Evolutionary conservation across 768 basidiomycete species (phyloP), one percentile per base, ranked within the genome.

Genomic region (Thelephora ganbajun): DNA sequence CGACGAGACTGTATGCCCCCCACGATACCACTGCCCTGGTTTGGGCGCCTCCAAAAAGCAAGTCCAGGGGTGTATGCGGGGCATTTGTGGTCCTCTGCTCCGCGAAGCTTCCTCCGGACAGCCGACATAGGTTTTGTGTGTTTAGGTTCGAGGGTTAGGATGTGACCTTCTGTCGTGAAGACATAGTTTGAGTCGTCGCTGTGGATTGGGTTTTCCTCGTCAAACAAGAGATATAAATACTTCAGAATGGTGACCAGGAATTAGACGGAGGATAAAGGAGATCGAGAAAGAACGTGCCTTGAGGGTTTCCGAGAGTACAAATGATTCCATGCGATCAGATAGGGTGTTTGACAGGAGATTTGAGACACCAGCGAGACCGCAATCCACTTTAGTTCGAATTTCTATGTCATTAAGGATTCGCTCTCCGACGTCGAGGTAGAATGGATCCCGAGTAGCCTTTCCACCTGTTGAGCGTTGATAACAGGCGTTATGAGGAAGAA

Each of bases 281-380:
- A 11, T 34, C 34, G 43, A 20, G 22, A 13, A 35, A 6, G 13
- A 36, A 48, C 63, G 30, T 50, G 83, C 90, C 73, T 93, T 94
- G 43, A 96, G 66, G 0, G 91, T 91, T 65, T 94, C 93, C 2
- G 88, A 91, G 30, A 97, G 70, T n/a, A 79, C 79, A 61, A 98
- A 99, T 4, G 86, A 90, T 62, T 98, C 96, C 96, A 98, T 98
- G 50, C 94, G 76, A 57, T 98, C 90, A 53, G 93, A 90, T 14
- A 76, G 77, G 55, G 78, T 69, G 54, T 88, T 85, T 26, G 70
- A 79, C 36, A 81, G 70, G 2, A 97, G 72, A 62, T 96, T 85
- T 53, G 72, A 69, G 48, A 98, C 79, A 6, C 87, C 81, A 5
- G 84, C 74, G 41, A 98, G 69, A 1, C 94, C 94, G 60, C 94